Base-by-base conservation (phyloP, 192 early-diverging fungal genomes). In the Podila clonocystis region DNA sequence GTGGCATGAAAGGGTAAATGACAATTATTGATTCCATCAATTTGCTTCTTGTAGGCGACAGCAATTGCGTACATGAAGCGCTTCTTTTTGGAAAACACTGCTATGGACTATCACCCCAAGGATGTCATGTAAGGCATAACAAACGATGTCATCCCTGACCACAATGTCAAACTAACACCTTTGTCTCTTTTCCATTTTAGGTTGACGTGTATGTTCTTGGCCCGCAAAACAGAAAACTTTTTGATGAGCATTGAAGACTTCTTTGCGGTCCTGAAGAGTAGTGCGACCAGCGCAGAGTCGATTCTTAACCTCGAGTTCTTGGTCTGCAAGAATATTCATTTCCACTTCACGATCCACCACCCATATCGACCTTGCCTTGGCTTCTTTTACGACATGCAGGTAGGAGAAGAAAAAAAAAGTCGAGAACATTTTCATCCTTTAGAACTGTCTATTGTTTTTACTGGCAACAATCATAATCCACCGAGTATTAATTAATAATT, bases 51-150 rank as follows among this genome's bases (percentile, higher is more conserved):
- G 30, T 88, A 91, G 90, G 92, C 92, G 26, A 95, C 93, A 2
- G 93, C 93, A 0, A 87, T 95, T 13, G 90, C 88, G n/a, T 95
- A 89, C 66, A 90, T 93, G 89, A 95, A 95, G 72, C 88, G 94
- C 17, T 95, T 95, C 78, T 95, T 91, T 73, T 78, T 95, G 36
- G 88, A 91, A 73, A 95, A 95, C 67, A 90, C 91, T 9, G 88
- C 91, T 13, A 93, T 95, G 87, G 93, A 95, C 82, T 94, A 94
- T 65, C 91, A 91, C 67, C 94, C 94, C 26, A 94, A 93, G 67
- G 89, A 86, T 72, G 90, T 94, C 52, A 90, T 93, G 93, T 88
- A 57, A 28, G 65, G 20, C 5, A 26, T 30, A 2, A 15, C 15
- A 33, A 1, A 19, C 0, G 62, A 19, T 15, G 24, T 6, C 49